phyloP scores from a whole-genome alignment of 106 monocot species.

The Apostasia shenzhenica region DNA sequence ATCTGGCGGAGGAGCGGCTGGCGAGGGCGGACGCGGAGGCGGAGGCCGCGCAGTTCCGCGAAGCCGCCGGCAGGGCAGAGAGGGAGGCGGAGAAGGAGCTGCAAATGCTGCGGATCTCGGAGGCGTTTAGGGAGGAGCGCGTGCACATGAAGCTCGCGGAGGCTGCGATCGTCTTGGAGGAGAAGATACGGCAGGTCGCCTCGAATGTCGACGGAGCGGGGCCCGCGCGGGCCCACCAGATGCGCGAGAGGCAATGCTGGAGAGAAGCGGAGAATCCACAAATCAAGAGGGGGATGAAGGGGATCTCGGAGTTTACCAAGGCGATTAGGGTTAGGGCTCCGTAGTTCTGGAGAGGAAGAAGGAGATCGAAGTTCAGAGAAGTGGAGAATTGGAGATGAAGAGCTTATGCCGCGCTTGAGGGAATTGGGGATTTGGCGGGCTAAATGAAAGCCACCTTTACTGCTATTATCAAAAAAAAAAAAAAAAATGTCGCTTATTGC shows the following conservation, averaged over 20 bases:
- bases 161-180: slow-evolving; percentile 30
- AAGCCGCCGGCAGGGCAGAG: slow-evolving; percentile 3
- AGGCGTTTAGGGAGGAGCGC: slow-evolving; percentile 32
- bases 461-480: no score
- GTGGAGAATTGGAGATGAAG: no score
- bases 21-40: slow-evolving; percentile 18
- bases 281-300: slow-evolving; percentile 55
- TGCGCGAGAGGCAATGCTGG: slow-evolving; percentile 1
- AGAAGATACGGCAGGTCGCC: slow-evolving; percentile 21
- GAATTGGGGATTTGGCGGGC: no score
- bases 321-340: slow-evolving; percentile 11
- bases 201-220: background rate
- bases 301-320: slow-evolving; percentile 56
- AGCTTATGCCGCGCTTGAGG: no score
- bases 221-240: no score
- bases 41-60: slow-evolving; percentile 7
- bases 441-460: no score
- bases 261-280: slow-evolving; percentile 61
- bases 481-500: no score
- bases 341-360: background rate
- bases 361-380: no score
- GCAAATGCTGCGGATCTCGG: slow-evolving; percentile 19
- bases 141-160: slow-evolving; percentile 50
- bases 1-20: slow-evolving; percentile 30
- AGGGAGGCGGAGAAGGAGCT: slow-evolving; percentile 34